Conservation (phyloP, 352 stramenopile species). For the Globisporangium emineosum region DNA sequence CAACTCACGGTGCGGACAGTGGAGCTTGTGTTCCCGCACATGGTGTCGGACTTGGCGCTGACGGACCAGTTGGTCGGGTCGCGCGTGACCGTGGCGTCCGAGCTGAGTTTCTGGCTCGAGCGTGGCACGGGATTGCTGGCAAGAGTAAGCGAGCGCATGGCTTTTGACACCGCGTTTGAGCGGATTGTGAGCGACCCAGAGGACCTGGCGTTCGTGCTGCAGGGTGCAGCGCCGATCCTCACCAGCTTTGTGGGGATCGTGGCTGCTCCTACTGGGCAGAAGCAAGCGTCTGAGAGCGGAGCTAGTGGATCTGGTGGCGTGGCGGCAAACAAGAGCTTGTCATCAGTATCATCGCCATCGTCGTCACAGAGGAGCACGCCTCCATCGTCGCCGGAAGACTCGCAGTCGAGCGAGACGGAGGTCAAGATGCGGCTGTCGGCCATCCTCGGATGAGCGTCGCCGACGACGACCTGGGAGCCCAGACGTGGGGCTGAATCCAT, state of each 20-base stretch:
- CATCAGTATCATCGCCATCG: background rate
- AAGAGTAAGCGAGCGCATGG: conserved; percentile 23
- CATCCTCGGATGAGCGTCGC: conserved; percentile 2
- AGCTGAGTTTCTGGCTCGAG: conserved; percentile 26
- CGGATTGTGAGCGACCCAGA: conserved; percentile 21
- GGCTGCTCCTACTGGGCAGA: background rate
- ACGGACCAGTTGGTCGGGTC: conserved; percentile 9
- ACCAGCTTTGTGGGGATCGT: conserved; percentile 8
- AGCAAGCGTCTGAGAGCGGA: background rate
- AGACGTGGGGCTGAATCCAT: too few species aligned
- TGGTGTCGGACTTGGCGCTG: background rate
- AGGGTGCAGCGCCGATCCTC: conserved; percentile 11
- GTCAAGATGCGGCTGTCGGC: background rate
- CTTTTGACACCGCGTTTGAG: conserved; percentile 31
- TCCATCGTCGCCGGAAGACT: background rate
- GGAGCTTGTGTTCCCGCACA: conserved; percentile 18
- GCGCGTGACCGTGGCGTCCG: conserved; percentile 10
- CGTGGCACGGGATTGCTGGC: conserved; percentile 9
- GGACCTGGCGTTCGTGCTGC: conserved; percentile 24
- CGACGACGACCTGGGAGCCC: too few species aligned
- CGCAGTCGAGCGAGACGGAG: conserved; percentile 5
- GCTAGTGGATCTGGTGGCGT: too few species aligned
- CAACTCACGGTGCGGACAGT: conserved; percentile 16
- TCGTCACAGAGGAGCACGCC: background rate
- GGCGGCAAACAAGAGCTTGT: background rate